Base-by-base conservation (phyloP, 1,139 yeast species). In the Yamadazyma buinensis region DNA sequence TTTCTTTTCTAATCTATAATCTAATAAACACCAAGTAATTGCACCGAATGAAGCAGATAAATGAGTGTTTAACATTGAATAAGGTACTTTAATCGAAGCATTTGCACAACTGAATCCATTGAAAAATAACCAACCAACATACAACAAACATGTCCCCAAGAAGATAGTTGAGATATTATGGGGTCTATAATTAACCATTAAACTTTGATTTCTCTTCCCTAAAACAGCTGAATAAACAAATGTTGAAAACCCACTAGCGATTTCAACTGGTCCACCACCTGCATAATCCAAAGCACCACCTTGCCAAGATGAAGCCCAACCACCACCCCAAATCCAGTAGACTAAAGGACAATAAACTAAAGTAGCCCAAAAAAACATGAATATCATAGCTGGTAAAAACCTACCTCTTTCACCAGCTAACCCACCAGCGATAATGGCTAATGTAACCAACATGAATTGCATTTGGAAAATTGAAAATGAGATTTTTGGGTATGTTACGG, bases 251-350 rank as follows among this genome's bases (percentile, higher is more conserved):
- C 97, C 97, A 21, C 95, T 80, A 24, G 87, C 75, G 37, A 92
- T 86, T 59, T 92, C 97, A 28, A 92, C 96, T 1, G 97, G 95
- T 0, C 97, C 97, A 35, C 97, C 97, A 26, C 98, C 98, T 22
- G 98, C 97, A 59, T 87, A 92, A 57, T 92, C 98, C 38, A 90
- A 68, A 1, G 83, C 97, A 14, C 95, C 96, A 75, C 95, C 90
- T 48, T 75, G 72, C 59, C 69, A 76, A 12, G 45, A 39, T 29
- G 64, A 54, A 26, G 96, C 95, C 97, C 97, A 92, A 28, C 97
- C 97, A 30, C 81, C 80, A 39, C 88, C 84, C 98, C 97, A 92
- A 38, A 86, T 80, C 97, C 97, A 90, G 61, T 80, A 85, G 5
- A 92, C 94, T 15, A 92, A 76, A 0, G 97, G 97, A 57, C 95